phyloP scores from a whole-genome alignment of 805 yeast genomes.

The Kodamaea laetipori region DNA sequence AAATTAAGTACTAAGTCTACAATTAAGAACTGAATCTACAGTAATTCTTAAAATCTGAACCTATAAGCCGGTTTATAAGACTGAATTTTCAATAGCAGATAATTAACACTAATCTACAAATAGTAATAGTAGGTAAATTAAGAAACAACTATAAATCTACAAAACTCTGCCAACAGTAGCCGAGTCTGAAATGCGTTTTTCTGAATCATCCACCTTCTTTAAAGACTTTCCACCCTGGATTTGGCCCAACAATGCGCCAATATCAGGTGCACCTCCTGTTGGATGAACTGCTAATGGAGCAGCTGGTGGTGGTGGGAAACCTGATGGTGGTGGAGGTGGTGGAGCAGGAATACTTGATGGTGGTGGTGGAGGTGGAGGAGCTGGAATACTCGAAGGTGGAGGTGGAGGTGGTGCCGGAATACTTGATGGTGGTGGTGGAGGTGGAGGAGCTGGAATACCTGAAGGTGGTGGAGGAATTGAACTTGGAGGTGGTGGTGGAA shows the following conservation, averaged over 20 bases:
- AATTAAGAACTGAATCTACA: too few species aligned
- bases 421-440: slow-evolving; percentile 31
- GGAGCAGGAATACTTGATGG: slow-evolving; percentile 31
- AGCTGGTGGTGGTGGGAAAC: too few species aligned
- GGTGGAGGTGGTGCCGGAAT: slow-evolving; percentile 35
- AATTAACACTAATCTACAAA: not conserved
- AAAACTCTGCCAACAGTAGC: slow-evolving; percentile 55
- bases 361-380: slow-evolving; percentile 41
- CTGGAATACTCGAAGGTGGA: slow-evolving; percentile 42
- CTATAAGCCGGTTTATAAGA: too few species aligned
- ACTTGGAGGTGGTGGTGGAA: slow-evolving; percentile 28
- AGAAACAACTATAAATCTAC: slow-evolving; percentile 14
- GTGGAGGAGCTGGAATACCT: slow-evolving; percentile 45
- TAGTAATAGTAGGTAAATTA: too few species aligned
- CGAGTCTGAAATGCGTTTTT: slow-evolving; percentile 49
- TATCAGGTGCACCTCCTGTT: slow-evolving; percentile 32
- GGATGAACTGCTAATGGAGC: slow-evolving; percentile 35
- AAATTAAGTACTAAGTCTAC: too few species aligned
- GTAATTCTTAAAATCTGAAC: too few species aligned
- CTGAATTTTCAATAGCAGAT: too few species aligned
- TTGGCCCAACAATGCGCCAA: slow-evolving; percentile 57
- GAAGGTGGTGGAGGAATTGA: slow-evolving; percentile 32
- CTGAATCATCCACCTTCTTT: slow-evolving; percentile 51
- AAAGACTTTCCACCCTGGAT: slow-evolving; percentile 55
- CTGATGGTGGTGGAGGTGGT: slow-evolving; percentile 36